These are phyloP conservation scores for Vinca minor DNA, from an alignment of 257 asterid genomes.

Conservation along the genomic window DNA sequence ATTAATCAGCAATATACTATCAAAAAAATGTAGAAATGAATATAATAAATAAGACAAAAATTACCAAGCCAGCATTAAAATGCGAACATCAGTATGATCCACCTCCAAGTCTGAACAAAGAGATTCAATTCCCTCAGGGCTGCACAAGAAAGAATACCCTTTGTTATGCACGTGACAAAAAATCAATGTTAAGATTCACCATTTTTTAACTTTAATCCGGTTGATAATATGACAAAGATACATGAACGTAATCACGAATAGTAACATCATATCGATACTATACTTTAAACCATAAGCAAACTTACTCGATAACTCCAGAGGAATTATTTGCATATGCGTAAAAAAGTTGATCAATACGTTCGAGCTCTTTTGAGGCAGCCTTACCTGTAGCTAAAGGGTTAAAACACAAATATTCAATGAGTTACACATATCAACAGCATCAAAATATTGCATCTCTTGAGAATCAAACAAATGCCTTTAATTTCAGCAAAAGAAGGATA, in stretches of 20 bases:
- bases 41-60: slow-evolving; percentile 8
- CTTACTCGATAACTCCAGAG: slow-evolving; percentile 71
- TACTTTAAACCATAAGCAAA: slow-evolving; percentile 1
- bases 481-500: too few species aligned
- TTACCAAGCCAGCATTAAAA: slow-evolving; percentile 91
- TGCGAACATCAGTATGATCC: slow-evolving; percentile 65
- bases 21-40: neutral
- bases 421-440: neutral
- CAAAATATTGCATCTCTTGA: neutral
- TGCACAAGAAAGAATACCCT: slow-evolving; percentile 15
- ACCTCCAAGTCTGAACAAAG: slow-evolving; percentile 78
- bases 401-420: slow-evolving; percentile 6
- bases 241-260: neutral
- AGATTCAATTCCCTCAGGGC: slow-evolving; percentile 77
- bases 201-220: neutral
- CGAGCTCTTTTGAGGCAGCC: slow-evolving; percentile 56
- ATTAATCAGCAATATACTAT: slow-evolving; percentile 8
- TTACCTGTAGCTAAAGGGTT: slow-evolving; percentile 53
- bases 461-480: too few species aligned
- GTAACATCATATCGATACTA: neutral
- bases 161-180: neutral
- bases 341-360: slow-evolving; percentile 57
- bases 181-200: neutral
- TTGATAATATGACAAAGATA: neutral
- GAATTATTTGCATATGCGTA: slow-evolving; percentile 42